phyloP scores from a whole-genome alignment of 1,284 basidiomycete genomes.

The Irpex sp. region DNA sequence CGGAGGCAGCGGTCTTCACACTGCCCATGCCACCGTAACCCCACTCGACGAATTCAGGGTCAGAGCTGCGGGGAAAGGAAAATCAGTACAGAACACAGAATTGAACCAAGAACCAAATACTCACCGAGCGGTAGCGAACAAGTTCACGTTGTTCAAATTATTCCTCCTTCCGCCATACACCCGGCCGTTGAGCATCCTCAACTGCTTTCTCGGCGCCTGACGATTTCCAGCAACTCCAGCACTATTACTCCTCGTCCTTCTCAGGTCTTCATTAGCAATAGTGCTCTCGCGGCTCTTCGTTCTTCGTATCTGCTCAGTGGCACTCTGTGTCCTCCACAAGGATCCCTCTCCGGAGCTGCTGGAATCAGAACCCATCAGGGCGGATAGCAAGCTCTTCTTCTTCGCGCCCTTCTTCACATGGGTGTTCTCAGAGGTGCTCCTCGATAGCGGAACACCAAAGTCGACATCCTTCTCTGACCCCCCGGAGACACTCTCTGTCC shows the following conservation, averaged over 20 bases:
- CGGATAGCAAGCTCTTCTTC: slow-evolving; percentile 4
- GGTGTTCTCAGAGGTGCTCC: slow-evolving; percentile 8
- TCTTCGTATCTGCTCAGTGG: slow-evolving; percentile 13
- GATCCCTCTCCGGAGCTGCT: slow-evolving; percentile 4
- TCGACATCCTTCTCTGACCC: slow-evolving; percentile 4
- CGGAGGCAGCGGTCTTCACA: slow-evolving; percentile 36
- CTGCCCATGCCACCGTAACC: slow-evolving; percentile 83
- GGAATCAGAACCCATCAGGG: slow-evolving; percentile 2
- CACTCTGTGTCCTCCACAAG: slow-evolving; percentile 16
- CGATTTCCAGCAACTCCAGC: slow-evolving; percentile 1
- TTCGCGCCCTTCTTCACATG: slow-evolving; percentile 3
- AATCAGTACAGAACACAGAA: slow-evolving; percentile 2
- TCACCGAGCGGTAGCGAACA: slow-evolving; percentile 34
- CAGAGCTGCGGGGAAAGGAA: slow-evolving; percentile 23
- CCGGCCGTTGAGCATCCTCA: slow-evolving; percentile 72
- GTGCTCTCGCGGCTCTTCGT: slow-evolving; percentile 15
- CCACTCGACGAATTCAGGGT: slow-evolving; percentile 83
- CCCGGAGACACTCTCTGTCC: slow-evolving; percentile 5
- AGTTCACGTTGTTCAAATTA: slow-evolving; percentile 17
- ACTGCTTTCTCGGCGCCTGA: slow-evolving; percentile 18
- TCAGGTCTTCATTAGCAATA: slow-evolving; percentile 4
- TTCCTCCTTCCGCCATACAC: slow-evolving; percentile 60
- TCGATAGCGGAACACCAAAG: slow-evolving; percentile 9
- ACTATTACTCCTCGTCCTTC: slow-evolving; percentile 11
- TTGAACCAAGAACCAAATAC: slow-evolving; percentile 7